These are phyloP conservation scores for Plasmodium blacklocki DNA, from an alignment of 169 alveolate genomes.

Conservation along the genomic window DNA sequence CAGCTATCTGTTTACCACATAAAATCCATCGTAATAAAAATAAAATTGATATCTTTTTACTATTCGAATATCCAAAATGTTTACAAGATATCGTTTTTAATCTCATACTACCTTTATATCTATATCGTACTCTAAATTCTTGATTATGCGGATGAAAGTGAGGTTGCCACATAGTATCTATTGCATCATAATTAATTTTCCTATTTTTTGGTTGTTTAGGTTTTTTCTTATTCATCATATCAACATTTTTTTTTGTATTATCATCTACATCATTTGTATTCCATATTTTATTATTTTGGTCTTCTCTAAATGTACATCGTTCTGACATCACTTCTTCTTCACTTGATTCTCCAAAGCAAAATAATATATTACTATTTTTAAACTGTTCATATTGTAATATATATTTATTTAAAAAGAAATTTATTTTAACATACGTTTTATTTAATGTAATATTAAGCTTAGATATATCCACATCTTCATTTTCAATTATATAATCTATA, in stretches of 20 bases:
- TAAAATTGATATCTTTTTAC: slow-evolving; percentile 78
- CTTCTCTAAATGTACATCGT: not conserved
- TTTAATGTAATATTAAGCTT: slow-evolving; percentile 15
- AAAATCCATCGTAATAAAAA: slow-evolving; percentile 80
- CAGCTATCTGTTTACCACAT: slow-evolving; percentile 79
- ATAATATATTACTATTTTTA: slow-evolving; percentile 38
- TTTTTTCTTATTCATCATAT: slow-evolving; percentile 16
- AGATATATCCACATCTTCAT: slow-evolving; percentile 50
- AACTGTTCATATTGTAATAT: slow-evolving; percentile 29
- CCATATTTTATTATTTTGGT: not conserved
- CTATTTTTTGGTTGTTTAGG: slow-evolving; percentile 35
- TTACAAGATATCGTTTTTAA: slow-evolving; percentile 81
- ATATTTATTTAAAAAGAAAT: slow-evolving; percentile 24
- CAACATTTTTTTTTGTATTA: not conserved
- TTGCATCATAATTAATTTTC: slow-evolving; percentile 73
- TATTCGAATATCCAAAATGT: slow-evolving; percentile 77
- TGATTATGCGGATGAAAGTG: slow-evolving; percentile 85
- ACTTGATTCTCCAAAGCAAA: slow-evolving; percentile 73
- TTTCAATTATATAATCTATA: slow-evolving; percentile 40
- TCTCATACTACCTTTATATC: slow-evolving; percentile 84
- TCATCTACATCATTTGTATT: not conserved
- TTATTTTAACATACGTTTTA: slow-evolving; percentile 27
- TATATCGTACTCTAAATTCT: slow-evolving; percentile 83
- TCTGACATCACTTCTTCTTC: slow-evolving; percentile 53
- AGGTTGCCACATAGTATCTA: slow-evolving; percentile 85